phyloP scores from a whole-genome alignment of 768 basidiomycete genomes.

The Rickenella mellea region DNA sequence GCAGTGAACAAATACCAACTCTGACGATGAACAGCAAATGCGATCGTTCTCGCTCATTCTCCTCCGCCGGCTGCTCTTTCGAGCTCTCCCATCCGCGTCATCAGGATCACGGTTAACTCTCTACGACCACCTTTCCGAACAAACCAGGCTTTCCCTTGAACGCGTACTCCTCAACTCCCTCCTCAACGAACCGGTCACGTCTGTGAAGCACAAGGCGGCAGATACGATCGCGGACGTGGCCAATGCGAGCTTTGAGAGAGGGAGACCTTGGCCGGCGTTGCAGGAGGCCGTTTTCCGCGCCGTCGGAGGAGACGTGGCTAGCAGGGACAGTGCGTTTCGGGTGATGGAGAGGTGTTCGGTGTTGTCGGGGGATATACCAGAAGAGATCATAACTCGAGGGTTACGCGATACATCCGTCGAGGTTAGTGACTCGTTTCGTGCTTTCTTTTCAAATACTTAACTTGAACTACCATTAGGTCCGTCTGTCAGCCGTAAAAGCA shows the following conservation, averaged over 20 bases:
- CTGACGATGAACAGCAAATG: slow-evolving; percentile 42
- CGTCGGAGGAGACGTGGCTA: slow-evolving; percentile 4
- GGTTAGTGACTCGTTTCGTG: too few relatives aligned
- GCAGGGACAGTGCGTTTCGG: slow-evolving; percentile 55
- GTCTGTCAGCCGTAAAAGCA: slow-evolving; percentile 62
- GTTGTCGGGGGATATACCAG: slow-evolving; percentile 3
- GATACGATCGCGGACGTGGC: slow-evolving; percentile 73
- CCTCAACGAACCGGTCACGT: slow-evolving; percentile 43
- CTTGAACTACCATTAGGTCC: too few relatives aligned
- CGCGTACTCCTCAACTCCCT: slow-evolving; percentile 64
- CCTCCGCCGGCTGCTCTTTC: slow-evolving; percentile 69
- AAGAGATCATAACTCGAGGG: background rate
- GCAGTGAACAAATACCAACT: too few relatives aligned
- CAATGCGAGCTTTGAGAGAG: slow-evolving; percentile 63
- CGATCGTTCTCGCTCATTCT: slow-evolving; percentile 78
- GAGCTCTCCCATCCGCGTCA: slow-evolving; percentile 31
- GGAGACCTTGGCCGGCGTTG: slow-evolving; percentile 52
- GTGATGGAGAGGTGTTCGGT: slow-evolving; percentile 62
- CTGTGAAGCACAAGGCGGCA: slow-evolving; percentile 61
- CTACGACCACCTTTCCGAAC: slow-evolving; percentile 67
- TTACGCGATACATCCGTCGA: slow-evolving; percentile 4
- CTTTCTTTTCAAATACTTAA: too few relatives aligned
- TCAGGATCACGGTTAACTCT: slow-evolving; percentile 43
- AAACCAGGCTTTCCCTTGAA: slow-evolving; percentile 59
- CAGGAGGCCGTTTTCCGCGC: slow-evolving; percentile 22